Conservation (phyloP, 2,329 filamentous ascomycete genomes). For the Akanthomyces uredinophilus region DNA sequence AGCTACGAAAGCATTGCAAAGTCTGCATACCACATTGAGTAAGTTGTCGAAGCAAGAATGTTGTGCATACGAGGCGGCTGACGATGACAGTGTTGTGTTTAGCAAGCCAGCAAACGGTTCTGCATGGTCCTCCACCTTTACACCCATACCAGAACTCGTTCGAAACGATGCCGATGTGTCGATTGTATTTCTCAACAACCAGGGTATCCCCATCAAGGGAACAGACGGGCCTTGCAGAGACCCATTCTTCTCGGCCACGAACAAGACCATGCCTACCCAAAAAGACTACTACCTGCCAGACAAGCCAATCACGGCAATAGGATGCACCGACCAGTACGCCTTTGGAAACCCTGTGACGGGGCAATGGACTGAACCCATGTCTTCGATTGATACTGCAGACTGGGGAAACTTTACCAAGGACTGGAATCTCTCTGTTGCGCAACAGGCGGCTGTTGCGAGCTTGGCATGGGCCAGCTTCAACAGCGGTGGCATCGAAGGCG, state of each 20-base stretch:
- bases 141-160: not conserved
- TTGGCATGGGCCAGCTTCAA: not conserved
- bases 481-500: not conserved
- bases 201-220: constrained; percentile 7
- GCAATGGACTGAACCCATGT: constrained; percentile 1
- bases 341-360: constrained; percentile 7
- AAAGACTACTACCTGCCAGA: constrained; percentile 13
- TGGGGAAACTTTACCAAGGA: not conserved
- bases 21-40: constrained; percentile 6
- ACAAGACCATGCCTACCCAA: not conserved
- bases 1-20: constrained; percentile 2
- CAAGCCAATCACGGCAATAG: constrained; percentile 9
- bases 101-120: not conserved
- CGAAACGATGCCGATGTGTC: constrained; percentile 14
- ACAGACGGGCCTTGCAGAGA: constrained; percentile 9
- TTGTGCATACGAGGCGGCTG: not conserved
- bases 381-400: not conserved
- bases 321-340: constrained; percentile 14
- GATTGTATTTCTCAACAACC: constrained; percentile 14
- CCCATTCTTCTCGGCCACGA: constrained; percentile 13
- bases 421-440: not conserved
- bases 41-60: not conserved
- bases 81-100: not conserved
- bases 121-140: not conserved
- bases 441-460: not conserved